Evolutionary conservation across 805 yeast genomes (phyloP).

Genomic region (Pichia gijzeniarum): DNA sequence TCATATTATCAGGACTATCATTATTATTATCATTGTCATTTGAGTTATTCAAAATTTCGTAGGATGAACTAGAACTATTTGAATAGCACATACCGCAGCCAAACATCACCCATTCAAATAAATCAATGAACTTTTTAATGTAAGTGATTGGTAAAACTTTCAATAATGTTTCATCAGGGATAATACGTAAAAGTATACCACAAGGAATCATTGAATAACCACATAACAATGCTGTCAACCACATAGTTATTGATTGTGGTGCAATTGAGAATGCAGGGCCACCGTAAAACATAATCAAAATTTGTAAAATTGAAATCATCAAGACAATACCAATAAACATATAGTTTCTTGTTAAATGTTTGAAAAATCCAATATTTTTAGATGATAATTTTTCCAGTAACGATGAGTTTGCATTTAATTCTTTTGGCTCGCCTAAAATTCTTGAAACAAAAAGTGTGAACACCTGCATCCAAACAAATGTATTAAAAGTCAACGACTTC

Average conservation of each 20-base stretch:
- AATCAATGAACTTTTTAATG: slow-evolving; percentile 30
- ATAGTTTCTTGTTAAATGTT: slow-evolving; percentile 73
- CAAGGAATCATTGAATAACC: slow-evolving; percentile 78
- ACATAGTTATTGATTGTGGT: slow-evolving; percentile 75
- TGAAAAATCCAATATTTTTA: slow-evolving; percentile 74
- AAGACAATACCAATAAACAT: slow-evolving; percentile 69
- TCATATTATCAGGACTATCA: not conserved
- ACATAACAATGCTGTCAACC: slow-evolving; percentile 82
- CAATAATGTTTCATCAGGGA: slow-evolving; percentile 76
- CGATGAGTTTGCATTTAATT: slow-evolving; percentile 47
- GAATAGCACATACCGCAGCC: slow-evolving; percentile 12
- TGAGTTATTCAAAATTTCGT: not conserved
- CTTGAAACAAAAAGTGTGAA: slow-evolving; percentile 89
- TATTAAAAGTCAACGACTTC: slow-evolving; percentile 83
- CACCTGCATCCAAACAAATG: slow-evolving; percentile 97
- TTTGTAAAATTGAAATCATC: slow-evolving; percentile 78
- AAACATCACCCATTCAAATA: slow-evolving; percentile 14
- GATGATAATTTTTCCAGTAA: slow-evolving; percentile 53
- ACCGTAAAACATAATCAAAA: slow-evolving; percentile 91
- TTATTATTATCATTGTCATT: not conserved
- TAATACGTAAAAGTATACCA: slow-evolving; percentile 67
- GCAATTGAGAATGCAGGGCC: slow-evolving; percentile 89
- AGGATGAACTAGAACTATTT: no score
- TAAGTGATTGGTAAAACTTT: slow-evolving; percentile 57
- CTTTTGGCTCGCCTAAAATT: slow-evolving; percentile 70